phyloP scores from a whole-genome alignment of 2,329 filamentous ascomycete species.

The Diaporthe destruens region DNA sequence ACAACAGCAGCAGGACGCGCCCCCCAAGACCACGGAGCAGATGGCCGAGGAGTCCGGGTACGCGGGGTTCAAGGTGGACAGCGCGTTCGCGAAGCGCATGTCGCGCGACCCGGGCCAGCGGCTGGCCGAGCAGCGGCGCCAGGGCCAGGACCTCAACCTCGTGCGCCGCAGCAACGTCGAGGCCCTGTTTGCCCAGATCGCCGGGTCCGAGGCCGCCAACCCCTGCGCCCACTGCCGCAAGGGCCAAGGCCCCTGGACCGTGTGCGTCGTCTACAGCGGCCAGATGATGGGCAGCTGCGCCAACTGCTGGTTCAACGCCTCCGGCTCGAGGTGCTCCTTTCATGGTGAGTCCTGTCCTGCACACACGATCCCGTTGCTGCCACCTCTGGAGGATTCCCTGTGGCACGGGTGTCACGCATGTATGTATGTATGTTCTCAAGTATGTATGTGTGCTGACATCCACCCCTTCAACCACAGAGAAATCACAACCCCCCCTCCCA shows the following conservation, averaged over 20 bases:
- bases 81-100: slow-evolving; percentile 67
- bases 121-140: slow-evolving; percentile 64
- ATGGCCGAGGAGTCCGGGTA: slow-evolving; percentile 64
- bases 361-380: no score
- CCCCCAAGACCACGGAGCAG: slow-evolving; percentile 58
- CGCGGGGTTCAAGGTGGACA: slow-evolving; percentile 61
- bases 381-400: no score
- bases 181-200: slow-evolving; percentile 69
- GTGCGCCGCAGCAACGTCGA: slow-evolving; percentile 71
- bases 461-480: slow-evolving; percentile 18
- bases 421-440: no score
- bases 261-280: slow-evolving; percentile 70
- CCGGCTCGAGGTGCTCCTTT: slow-evolving; percentile 70
- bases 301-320: slow-evolving; percentile 75
- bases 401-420: not conserved
- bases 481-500: slow-evolving; percentile 34
- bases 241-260: slow-evolving; percentile 70
- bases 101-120: slow-evolving; percentile 62
- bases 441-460: not conserved
- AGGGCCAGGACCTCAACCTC: slow-evolving; percentile 67
- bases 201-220: slow-evolving; percentile 61
- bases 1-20: slow-evolving; percentile 44
- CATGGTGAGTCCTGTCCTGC: slow-evolving; percentile 70
- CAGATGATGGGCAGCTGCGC: slow-evolving; percentile 73
- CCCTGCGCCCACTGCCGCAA: slow-evolving; percentile 72